Evolutionary conservation across 768 basidiomycete genomes (phyloP).

Genomic region (Crassisporium funariophilum): DNA sequence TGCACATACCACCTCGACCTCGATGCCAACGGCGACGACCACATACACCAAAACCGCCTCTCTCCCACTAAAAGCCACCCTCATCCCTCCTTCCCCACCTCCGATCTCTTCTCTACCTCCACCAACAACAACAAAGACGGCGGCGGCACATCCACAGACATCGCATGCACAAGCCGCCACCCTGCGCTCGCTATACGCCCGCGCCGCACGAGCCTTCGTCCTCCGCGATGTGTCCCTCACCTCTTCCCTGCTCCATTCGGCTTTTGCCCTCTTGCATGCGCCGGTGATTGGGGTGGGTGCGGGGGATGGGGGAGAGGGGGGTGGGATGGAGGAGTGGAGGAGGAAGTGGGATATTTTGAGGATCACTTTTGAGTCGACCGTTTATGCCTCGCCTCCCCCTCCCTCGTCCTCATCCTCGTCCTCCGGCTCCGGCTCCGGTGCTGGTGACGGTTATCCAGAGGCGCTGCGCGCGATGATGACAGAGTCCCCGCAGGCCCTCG

Average conservation of each 20-base stretch:
- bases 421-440: no score
- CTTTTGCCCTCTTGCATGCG: constrained; percentile 61
- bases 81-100: constrained; percentile 27
- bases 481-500: constrained; percentile 60
- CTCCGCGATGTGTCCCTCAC: constrained; percentile 72
- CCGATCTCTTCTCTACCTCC: constrained; percentile 1
- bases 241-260: constrained; percentile 63
- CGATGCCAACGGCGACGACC: constrained; percentile 56
- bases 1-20: no score
- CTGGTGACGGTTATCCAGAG: no score
- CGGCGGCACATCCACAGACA: constrained; percentile 19
- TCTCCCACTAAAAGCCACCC: constrained; percentile 40
- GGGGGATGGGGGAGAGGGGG: no score
- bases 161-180: constrained; percentile 47
- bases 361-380: constrained; percentile 77
- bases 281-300: constrained; percentile 38
- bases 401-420: constrained; percentile 42
- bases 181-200: constrained; percentile 71
- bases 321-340: constrained; percentile 57
- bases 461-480: constrained; percentile 53
- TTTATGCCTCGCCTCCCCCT: constrained; percentile 60
- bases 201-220: constrained; percentile 79
- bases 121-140: constrained; percentile 13
- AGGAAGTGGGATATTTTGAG: constrained; percentile 88
- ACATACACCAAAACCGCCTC: constrained; percentile 35